A percentile compares a stretch with the other conserved stretches of the same genome.
These are phyloP conservation scores for Nitzschia sp. DNA, from an alignment of 108 stramenopile species.

Conservation along the genomic window DNA sequence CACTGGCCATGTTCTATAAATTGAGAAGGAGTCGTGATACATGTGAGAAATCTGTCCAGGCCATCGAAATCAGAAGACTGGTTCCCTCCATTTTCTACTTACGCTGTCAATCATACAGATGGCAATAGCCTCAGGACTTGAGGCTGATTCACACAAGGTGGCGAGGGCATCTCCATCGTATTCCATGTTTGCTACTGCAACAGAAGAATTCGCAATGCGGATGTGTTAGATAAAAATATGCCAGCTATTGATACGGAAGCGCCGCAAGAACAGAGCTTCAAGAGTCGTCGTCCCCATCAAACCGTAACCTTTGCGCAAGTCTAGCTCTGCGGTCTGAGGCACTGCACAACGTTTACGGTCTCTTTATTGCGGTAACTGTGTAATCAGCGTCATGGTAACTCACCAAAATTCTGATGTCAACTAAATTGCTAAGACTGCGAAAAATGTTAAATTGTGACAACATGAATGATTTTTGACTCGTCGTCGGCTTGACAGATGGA, in stretches of 20 bases:
- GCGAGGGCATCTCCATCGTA: slow-evolving; percentile 5
- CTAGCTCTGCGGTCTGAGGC: not conserved
- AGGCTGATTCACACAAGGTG: not conserved
- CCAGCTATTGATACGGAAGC: too few species aligned
- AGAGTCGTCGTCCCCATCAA: not conserved
- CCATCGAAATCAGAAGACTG: not conserved
- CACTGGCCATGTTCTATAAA: slow-evolving; percentile 16
- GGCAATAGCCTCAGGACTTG: not conserved
- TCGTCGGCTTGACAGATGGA: not conserved
- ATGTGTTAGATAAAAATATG: not conserved
- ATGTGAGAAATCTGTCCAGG: too few species aligned
- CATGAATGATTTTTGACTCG: not conserved
- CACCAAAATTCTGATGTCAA: not conserved
- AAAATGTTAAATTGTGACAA: too few species aligned
- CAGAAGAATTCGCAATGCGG: not conserved
- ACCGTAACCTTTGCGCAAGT: not conserved
- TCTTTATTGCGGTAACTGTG: not conserved
- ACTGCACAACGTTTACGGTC: not conserved
- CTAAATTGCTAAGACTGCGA: too few species aligned
- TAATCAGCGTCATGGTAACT: not conserved
- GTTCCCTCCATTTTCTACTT: slow-evolving; percentile 5
- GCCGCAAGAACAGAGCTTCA: not conserved
- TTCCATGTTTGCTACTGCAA: not conserved
- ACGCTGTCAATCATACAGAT: slow-evolving; percentile 19
- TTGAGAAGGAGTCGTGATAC: not conserved